A percentile compares a stretch with the other conserved stretches of the same genome.
phyloP scores from a whole-genome alignment of 768 basidiomycete genomes.

The Amanita inopinata region DNA sequence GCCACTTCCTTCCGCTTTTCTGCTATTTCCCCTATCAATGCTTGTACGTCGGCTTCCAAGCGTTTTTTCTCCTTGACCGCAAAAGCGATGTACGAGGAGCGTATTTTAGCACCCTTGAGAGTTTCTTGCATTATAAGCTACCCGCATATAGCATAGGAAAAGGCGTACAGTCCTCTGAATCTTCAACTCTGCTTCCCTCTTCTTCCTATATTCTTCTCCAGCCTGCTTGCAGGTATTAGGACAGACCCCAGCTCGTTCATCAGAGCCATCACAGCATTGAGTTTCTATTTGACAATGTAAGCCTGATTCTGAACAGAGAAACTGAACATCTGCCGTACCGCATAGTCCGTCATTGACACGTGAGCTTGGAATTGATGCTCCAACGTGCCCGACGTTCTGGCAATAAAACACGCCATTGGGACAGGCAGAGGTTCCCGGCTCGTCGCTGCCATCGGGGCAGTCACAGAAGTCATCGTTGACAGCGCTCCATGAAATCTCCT shows the following conservation, averaged over 20 bases:
- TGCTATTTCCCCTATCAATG: constrained; percentile 47
- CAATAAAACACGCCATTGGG: constrained; percentile 73
- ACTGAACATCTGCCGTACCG: constrained; percentile 40
- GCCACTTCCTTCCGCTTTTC: constrained; percentile 63
- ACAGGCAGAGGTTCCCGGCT: constrained; percentile 92
- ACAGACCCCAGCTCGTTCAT: constrained; percentile 79
- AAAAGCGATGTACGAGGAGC: constrained; percentile 76
- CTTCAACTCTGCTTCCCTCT: constrained; percentile 66
- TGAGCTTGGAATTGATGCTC: constrained; percentile 65
- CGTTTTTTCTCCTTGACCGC: constrained; percentile 87
- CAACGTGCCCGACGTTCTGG: constrained; percentile 80
- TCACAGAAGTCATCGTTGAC: constrained; percentile 96
- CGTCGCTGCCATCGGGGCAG: constrained; percentile 90
- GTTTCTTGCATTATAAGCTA: constrained; percentile 1
- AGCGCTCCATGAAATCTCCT: constrained; percentile 66
- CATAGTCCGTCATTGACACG: constrained; percentile 91
- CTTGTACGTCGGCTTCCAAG: constrained; percentile 53
- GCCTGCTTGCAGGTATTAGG: constrained; percentile 66
- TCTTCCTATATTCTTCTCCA: constrained; percentile 59
- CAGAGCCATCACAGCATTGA: constrained; percentile 94
- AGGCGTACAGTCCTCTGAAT: constrained; percentile 64
- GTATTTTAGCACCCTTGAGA: constrained; percentile 80
- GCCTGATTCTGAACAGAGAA: not conserved
- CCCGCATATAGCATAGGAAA: not conserved
- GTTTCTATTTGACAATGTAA: constrained; percentile 44